Evolutionary conservation across 1,284 basidiomycete genomes (phyloP).

Genomic region (Anthracocystis setariae): DNA sequence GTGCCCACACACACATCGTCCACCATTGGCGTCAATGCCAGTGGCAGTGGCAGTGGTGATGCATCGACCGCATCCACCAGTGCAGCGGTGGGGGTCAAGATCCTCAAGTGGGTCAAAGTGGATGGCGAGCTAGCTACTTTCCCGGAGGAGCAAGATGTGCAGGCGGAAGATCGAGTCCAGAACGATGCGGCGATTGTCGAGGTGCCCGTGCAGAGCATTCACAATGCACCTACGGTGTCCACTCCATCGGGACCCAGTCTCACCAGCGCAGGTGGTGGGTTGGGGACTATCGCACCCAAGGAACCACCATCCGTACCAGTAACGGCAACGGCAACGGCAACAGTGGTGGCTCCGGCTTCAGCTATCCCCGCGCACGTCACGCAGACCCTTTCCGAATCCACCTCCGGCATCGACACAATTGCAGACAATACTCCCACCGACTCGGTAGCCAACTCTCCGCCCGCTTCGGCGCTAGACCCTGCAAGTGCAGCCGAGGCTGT

Average conservation of each 20-base stretch:
- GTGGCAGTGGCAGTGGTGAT: not conserved
- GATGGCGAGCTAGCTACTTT: slow-evolving; percentile 12
- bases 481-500: not conserved
- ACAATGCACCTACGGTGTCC: slow-evolving; percentile 30
- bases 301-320: slow-evolving; percentile 20
- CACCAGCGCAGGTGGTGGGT: slow-evolving; percentile 21
- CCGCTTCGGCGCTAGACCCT: no score
- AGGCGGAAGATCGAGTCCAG: slow-evolving; percentile 22
- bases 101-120: slow-evolving; percentile 39
- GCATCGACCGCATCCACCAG: slow-evolving; percentile 10
- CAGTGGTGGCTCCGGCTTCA: slow-evolving; percentile 18
- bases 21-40: slow-evolving; percentile 8
- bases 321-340: slow-evolving; percentile 6
- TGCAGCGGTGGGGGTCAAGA: slow-evolving; percentile 20
- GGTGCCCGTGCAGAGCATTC: slow-evolving; percentile 42
- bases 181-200: slow-evolving; percentile 41
- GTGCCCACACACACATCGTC: slow-evolving; percentile 12
- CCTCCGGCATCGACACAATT: slow-evolving; percentile 15
- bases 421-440: slow-evolving; percentile 22
- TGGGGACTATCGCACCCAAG: slow-evolving; percentile 39
- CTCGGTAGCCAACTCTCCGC: slow-evolving; percentile 2
- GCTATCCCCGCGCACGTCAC: slow-evolving; percentile 34
- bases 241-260: slow-evolving; percentile 13
- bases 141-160: slow-evolving; percentile 41
- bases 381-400: slow-evolving; percentile 19